phyloP scores from a whole-genome alignment of 192 early-diverging fungal species.

The Entomortierella parvispora region DNA sequence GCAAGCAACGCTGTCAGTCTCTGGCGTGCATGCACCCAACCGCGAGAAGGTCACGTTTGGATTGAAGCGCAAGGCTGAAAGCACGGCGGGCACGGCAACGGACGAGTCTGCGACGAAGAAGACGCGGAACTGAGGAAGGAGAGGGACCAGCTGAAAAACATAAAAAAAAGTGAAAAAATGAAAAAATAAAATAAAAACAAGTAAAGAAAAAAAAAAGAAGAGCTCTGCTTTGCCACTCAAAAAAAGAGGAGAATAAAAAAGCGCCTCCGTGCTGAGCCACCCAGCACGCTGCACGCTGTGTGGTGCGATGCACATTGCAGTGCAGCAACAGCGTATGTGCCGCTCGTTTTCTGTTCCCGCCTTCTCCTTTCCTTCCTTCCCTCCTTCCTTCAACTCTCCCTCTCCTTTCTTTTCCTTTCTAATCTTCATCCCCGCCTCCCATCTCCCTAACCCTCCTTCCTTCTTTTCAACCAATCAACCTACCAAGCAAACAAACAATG shows the following conservation, averaged over 20 bases:
- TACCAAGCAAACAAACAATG: conserved; percentile 21
- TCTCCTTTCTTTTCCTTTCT: neutral
- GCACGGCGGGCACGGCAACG: conserved; percentile 25
- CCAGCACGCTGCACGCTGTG: too few relatives aligned
- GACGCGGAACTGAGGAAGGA: conserved; percentile 5
- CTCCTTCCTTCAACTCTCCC: neutral
- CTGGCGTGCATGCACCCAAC: conserved; percentile 56
- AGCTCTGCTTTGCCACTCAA: too few relatives aligned
- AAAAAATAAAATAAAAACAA: too few relatives aligned
- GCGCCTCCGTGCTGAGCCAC: too few relatives aligned
- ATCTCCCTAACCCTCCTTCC: neutral
- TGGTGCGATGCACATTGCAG: too few relatives aligned
- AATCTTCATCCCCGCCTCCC: neutral
- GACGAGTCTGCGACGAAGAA: conserved; percentile 38
- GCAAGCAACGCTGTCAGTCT: conserved; percentile 45
- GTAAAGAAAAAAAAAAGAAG: too few relatives aligned
- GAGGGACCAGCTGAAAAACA: too few relatives aligned
- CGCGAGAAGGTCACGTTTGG: conserved; percentile 58
- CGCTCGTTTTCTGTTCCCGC: neutral
- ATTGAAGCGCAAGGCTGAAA: conserved; percentile 56
- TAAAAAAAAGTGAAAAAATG: too few relatives aligned
- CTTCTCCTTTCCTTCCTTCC: neutral
- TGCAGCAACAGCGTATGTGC: too few relatives aligned
- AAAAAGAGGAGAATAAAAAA: too few relatives aligned
- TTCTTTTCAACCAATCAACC: neutral